These are phyloP conservation scores for Suillus brevipes DNA, from an alignment of 768 basidiomycete species.

Conservation along the genomic window DNA sequence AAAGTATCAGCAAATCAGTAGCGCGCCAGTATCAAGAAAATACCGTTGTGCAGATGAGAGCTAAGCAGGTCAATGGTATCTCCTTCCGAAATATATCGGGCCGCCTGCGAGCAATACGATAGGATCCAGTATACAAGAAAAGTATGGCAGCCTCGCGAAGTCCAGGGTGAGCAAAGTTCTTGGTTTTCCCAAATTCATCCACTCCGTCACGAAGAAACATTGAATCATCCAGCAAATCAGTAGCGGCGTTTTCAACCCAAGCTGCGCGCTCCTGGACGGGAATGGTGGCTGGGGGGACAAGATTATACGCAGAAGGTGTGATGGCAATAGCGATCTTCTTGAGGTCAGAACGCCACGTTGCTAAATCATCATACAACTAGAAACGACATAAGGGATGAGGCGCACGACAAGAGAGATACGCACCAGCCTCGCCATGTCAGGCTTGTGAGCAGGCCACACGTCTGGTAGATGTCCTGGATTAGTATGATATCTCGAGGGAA, in stretches of 20 bases:
- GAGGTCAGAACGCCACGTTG: too few relatives aligned
- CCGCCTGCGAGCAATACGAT: neutral
- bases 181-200: neutral
- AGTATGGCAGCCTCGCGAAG: neutral
- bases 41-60: neutral
- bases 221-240: neutral
- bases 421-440: too few relatives aligned
- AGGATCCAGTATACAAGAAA: neutral
- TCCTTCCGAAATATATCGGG: neutral
- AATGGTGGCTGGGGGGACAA: too few relatives aligned
- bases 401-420: neutral
- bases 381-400: too few relatives aligned
- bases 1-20: neutral
- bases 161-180: neutral
- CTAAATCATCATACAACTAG: too few relatives aligned
- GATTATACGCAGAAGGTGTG: too few relatives aligned
- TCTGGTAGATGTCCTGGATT: too few relatives aligned
- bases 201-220: neutral
- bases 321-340: too few relatives aligned
- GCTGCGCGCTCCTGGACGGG: too few relatives aligned
- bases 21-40: neutral
- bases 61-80: neutral
- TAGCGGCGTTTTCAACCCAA: neutral
- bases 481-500: too few relatives aligned
- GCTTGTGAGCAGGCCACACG: too few relatives aligned